Base-by-base conservation (phyloP, 345 rosid species). In the Garcia nutans region DNA sequence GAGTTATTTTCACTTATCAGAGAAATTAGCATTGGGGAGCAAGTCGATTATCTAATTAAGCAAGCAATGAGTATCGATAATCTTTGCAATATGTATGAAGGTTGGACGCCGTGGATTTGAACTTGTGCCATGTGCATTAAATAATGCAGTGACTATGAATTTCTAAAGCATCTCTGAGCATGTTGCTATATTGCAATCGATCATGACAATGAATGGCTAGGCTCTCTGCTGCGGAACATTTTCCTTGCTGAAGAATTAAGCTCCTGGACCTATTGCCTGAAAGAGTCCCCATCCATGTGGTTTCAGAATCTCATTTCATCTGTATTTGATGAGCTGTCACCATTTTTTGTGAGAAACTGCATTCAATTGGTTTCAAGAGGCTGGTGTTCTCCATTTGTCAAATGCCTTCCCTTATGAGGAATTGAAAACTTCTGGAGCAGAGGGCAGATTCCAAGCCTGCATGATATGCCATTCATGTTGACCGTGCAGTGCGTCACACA, bases 91-190 rank as follows among this genome's bases (percentile, higher is more conserved):
- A 94, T 94, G 98, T 91, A 94, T 64, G 98, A 94, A 85, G 98
- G 97, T 74, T 94, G 98, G 98, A 94, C 97, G 20, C 97, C 98
- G n/a, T 91, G 97, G 98, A 94, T 92, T 85, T 94, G 82, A 88
- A 80, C 55, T 60, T 28, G 45, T 41, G 59, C 71, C 66, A 64
- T 42, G 45, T 71, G 58, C 65, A 17, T 64, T 37, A 13, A 23
- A 28, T 28, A 55, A 50, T 71, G 66, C 68, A n/a, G 74, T 73
- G 24, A 62, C 71, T 63, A 16, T 31, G 19, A 69, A 70, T 64
- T 65, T 62, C 47, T 22, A 26, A 20, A 57, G 60, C 23, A 22
- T 26, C 33, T 60, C 12, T 31, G 8, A 71, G 64, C 67, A 15
- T 66, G 63, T 28, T 63, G 71, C 23, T 61, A n/a, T 5, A 73